Conservation (phyloP, 768 basidiomycete genomes). For the Rhizopogon vesiculosus region DNA sequence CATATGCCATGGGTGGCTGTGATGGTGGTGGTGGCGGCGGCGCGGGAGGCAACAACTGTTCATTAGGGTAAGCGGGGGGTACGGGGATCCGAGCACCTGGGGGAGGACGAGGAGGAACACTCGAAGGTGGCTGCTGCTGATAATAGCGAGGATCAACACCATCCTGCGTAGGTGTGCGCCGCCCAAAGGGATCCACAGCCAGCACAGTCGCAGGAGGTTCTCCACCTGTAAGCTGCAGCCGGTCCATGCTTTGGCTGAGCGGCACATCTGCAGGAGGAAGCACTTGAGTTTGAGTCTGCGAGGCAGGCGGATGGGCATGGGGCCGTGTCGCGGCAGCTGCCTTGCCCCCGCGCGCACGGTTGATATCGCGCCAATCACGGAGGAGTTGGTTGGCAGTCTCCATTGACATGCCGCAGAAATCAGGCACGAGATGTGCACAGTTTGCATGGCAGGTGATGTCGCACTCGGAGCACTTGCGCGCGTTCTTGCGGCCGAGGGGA, state of each 20-base stretch:
- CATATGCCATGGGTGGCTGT: conserved; percentile 16
- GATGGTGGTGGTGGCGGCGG: conserved; percentile 6
- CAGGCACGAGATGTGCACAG: conserved; percentile 96
- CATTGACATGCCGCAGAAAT: conserved; percentile 99
- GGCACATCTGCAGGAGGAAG: conserved; percentile 30
- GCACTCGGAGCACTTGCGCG: conserved; percentile 93
- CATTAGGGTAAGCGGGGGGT: conserved; percentile 29
- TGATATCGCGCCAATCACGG: conserved; percentile 88
- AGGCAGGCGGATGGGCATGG: conserved; percentile 25
- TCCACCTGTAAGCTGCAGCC: conserved; percentile 37
- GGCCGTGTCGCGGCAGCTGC: conserved; percentile 34
- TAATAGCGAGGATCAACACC: conserved; percentile 39
- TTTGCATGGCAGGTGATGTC: conserved; percentile 95
- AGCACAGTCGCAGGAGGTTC: conserved; percentile 22
- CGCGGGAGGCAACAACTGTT: conserved; percentile 26
- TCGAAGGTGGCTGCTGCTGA: conserved; percentile 28
- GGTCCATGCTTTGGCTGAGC: conserved; percentile 35
- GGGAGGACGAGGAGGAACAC: conserved; percentile 29
- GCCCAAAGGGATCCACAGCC: conserved; percentile 17
- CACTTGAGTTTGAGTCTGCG: conserved; percentile 25
- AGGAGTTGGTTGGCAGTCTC: conserved; percentile 94
- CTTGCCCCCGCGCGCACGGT: conserved; percentile 56
- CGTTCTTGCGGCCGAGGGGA: conserved; percentile 94
- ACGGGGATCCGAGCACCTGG: conserved; percentile 35
- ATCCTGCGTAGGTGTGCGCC: conserved; percentile 24